Base-by-base conservation (phyloP, 2,329 filamentous ascomycete species). In the Aspergillus sp. region DNA sequence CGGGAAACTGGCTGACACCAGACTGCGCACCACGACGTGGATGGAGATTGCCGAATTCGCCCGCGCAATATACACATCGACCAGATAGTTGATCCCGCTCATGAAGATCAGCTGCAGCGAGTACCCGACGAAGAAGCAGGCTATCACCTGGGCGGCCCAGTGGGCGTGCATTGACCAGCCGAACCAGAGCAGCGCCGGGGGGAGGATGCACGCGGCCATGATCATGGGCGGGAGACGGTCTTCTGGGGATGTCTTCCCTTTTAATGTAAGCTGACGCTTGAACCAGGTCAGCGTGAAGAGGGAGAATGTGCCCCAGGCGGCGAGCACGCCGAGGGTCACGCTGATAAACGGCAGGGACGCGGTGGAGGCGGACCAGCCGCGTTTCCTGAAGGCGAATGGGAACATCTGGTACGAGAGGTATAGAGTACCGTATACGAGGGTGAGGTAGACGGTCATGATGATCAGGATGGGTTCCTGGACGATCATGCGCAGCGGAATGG, bases 171-270 rank as follows among this genome's bases (percentile, higher is more conserved):
- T 71, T 5, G 69, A 66, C 78, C 78, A 80, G 4, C 71, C 75
- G 52, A 78, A 78, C 70, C 73, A 75, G 54, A 78, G 75, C 3
- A 78, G 56, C 44, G 76, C 74, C 40, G 65, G 62, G 0, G 76
- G 74, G 3, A 79, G 65, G 4, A 74, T 53, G 5, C 72, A 55
- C 1, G 69, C 71, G 14, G 71, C 73, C 4, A 76, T 40, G 13
- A 78, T 73, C 71, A 76, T 75, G 1, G 73, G 70, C 1, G 73
- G 68, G 1, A 80, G 64, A 45, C 76, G 64, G 54, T 73, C 68
- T 62, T 78, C 76, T 1, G 76, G 76, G 1, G 68, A 20, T 66
- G 67, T 17, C 47, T 36, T 17, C 34, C 56, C 31, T 40, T 52
- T 55, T 49, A 56, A 10, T 10, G 41, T 43, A 5, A 49, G 7